These are phyloP conservation scores for Acmispon strigosus DNA, from an alignment of 306 rosid species.

Conservation along the genomic window DNA sequence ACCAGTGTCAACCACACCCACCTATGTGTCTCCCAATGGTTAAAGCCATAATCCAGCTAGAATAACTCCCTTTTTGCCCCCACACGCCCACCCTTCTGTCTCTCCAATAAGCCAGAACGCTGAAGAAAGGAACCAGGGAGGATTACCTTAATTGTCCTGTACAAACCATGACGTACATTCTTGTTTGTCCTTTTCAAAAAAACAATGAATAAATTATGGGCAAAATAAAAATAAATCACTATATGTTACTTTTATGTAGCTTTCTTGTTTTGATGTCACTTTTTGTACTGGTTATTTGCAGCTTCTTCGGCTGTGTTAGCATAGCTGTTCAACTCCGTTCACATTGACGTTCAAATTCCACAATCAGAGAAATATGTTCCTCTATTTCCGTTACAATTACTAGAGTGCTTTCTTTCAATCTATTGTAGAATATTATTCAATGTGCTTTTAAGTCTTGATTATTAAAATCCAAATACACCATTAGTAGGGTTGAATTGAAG, in stretches of 20 bases:
- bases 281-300: too few species aligned
- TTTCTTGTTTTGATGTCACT: conserved; percentile 3
- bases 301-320: too few species aligned
- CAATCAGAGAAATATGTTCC: too few species aligned
- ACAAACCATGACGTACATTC: conserved; percentile 19
- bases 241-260: conserved; percentile 9
- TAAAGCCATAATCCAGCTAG: conserved; percentile 48
- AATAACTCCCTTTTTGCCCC: conserved; percentile 24
- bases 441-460: too few species aligned
- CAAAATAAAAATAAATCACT: neutral
- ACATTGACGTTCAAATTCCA: too few species aligned
- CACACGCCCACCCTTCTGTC: conserved; percentile 37
- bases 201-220: conserved; percentile 1
- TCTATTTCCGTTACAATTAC: too few species aligned
- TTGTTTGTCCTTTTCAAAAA: conserved; percentile 15
- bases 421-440: too few species aligned
- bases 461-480: neutral
- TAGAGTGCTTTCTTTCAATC: too few species aligned
- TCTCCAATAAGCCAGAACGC: conserved; percentile 23
- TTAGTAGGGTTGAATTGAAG: neutral
- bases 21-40: conserved; percentile 45
- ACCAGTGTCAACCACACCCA: conserved; percentile 42
- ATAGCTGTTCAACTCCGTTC: too few species aligned
- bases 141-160: conserved; percentile 41
- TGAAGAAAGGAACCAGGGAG: conserved; percentile 23